Conservation (phyloP, 768 basidiomycete species). For the Termitomyces sp. region DNA sequence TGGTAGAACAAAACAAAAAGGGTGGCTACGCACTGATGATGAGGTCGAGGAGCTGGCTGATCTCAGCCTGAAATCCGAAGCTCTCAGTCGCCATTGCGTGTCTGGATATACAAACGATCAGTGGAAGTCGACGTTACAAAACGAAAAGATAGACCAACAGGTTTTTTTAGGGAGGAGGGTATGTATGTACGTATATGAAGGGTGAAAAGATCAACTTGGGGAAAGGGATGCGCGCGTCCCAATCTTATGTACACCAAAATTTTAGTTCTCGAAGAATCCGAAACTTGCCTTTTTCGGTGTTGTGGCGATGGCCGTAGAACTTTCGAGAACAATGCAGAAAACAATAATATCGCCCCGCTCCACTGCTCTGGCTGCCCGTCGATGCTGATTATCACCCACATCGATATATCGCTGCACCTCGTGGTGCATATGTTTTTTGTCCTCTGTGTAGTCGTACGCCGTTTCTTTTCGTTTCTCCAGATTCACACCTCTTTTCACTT, state of each 20-base stretch:
- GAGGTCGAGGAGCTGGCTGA: constrained; percentile 95
- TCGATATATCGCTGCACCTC: neutral
- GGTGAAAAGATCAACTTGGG: constrained; percentile 19
- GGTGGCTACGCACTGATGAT: constrained; percentile 84
- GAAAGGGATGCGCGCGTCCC: constrained; percentile 15
- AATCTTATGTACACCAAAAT: constrained; percentile 31
- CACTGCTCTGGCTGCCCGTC: neutral
- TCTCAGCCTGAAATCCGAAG: constrained; percentile 99
- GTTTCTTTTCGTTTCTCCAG: neutral
- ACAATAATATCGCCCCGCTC: neutral
- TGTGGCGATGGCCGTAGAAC: constrained; percentile 27
- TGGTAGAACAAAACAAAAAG: neutral
- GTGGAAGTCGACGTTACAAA: constrained; percentile 2
- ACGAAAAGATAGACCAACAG: constrained; percentile 11
- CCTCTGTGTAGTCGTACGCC: neutral
- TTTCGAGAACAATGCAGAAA: constrained; percentile 30
- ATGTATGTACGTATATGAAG: constrained; percentile 6
- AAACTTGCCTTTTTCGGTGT: constrained; percentile 39
- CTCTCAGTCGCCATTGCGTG: constrained; percentile 73
- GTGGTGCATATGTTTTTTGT: no score
- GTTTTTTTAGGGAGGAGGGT: constrained; percentile 12
- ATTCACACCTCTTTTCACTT: neutral
- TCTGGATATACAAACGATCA: constrained; percentile 6
- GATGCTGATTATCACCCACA: neutral
- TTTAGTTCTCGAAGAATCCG: constrained; percentile 46